phyloP scores from a whole-genome alignment of 169 alveolate species.

The Plasmodium cynomolgi region DNA sequence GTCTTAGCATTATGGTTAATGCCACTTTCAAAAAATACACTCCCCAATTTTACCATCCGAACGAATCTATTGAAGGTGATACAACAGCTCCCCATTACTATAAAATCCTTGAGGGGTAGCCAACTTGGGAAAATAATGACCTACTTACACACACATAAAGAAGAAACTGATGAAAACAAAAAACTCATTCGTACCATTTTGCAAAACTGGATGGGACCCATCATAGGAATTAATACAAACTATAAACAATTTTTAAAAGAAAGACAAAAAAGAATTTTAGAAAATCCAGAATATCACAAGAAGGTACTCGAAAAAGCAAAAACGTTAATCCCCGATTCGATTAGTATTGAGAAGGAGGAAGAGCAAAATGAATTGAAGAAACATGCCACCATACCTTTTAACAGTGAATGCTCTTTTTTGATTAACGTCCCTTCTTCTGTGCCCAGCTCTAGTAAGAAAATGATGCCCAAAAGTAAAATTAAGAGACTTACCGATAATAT shows the following conservation, averaged over 20 bases:
- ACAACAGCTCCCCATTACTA: conserved; percentile 84
- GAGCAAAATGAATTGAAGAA: conserved; percentile 70
- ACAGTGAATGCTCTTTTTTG: conserved; percentile 72
- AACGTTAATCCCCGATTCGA: conserved; percentile 62
- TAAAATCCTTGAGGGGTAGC: conserved; percentile 85
- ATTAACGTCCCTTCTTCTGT: conserved; percentile 72
- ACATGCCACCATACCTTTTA: conserved; percentile 70
- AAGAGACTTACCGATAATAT: conserved; percentile 54
- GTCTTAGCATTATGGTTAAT: conserved; percentile 88
- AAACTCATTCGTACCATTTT: conserved; percentile 83
- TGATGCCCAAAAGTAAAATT: conserved; percentile 51
- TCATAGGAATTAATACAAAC: conserved; percentile 83
- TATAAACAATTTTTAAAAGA: conserved; percentile 75
- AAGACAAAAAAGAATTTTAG: conserved; percentile 67
- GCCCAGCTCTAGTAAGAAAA: conserved; percentile 24
- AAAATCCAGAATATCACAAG: conserved; percentile 74
- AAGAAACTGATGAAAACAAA: conserved; percentile 86
- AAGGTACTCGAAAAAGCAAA: conserved; percentile 69
- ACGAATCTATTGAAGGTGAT: conserved; percentile 84
- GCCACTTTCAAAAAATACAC: conserved; percentile 86
- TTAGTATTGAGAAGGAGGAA: conserved; percentile 71
- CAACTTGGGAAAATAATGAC: conserved; percentile 86
- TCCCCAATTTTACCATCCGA: conserved; percentile 86
- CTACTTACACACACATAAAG: conserved; percentile 87
- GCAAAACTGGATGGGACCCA: conserved; percentile 89